Base-by-base conservation (phyloP, 805 yeast genomes). In the Cyberlindnera meyerae region DNA sequence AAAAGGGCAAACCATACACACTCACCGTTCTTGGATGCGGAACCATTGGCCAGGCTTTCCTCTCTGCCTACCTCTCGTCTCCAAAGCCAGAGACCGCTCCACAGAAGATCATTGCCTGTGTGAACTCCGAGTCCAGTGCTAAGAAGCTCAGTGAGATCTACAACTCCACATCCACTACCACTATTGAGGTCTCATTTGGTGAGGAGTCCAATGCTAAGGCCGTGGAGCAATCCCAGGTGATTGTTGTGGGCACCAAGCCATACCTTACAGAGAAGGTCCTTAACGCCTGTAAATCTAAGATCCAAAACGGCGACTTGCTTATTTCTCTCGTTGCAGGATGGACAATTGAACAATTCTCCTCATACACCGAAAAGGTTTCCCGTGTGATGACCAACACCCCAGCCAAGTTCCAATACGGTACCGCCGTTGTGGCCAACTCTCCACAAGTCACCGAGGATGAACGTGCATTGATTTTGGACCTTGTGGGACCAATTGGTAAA, bases 381-480 rank as follows among this genome's bases (percentile, higher is more conserved):
- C 74, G 95, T 45, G 95, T 94, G n/a, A 89, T 94, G 95, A 90
- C 99, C 31, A 93, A 90, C 64, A 93, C 98, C 0, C 97, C 99
- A 4, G 94, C 96, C 14, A 80, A 81, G 58, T 85, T 75, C 59
- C 96, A 97, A 16, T 77, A 80, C 49, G 98, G 97, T 34, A 87
- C 90, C 71, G 96, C 97, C 9, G 88, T 87, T 27, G 79, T 93
- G n/a, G 75, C 96, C 3, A 78, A 84, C 54, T 76, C 90, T 8
- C 44, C 61, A 3, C 61, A 60, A 9, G 79, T 79, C 14, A 65
- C 62, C 25, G 51, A 55, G 21, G 63, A 65, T 31, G 70, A 70
- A 45, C 72, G 71, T 1, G 39, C 48, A 8, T 49, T 62, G 40
- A 47, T 61, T 66, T 44, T 77, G 69, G 44, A 63, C 68, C 62